Conservation (phyloP, 2,329 filamentous ascomycete genomes). For the Fusarium papillatum region DNA sequence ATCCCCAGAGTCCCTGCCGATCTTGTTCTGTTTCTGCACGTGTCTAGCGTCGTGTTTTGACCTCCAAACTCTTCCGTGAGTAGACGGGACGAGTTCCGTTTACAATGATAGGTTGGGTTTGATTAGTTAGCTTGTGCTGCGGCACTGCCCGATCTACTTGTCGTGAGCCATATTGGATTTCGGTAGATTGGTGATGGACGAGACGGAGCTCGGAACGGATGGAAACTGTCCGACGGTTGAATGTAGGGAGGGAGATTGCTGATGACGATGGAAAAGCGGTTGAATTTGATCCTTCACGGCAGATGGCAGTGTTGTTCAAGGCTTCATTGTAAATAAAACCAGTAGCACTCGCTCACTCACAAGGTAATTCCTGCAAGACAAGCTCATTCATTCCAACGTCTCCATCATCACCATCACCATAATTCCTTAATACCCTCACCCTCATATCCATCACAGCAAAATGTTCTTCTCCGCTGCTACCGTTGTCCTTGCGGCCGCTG, state of each 20-base stretch:
- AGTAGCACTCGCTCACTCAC: neutral
- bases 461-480: constrained; percentile 31
- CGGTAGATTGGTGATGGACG: neutral
- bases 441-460: neutral
- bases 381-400: neutral
- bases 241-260: neutral
- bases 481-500: constrained; percentile 22
- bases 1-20: constrained; percentile 28
- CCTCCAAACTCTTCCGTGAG: neutral
- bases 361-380: neutral
- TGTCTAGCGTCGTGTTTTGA: neutral
- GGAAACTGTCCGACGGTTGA: constrained; percentile 7
- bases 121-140: neutral
- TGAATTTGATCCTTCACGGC: neutral
- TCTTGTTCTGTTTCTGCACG: constrained; percentile 4
- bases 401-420: neutral
- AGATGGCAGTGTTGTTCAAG: no score
- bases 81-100: neutral
- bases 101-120: neutral
- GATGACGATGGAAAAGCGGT: neutral
- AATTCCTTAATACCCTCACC: neutral
- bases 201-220: constrained; percentile 10
- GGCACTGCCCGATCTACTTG: neutral
- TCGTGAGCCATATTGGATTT: neutral
- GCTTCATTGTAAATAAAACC: neutral